Percentiles rank a stretch among this genome's conserved stretches.
Evolutionary conservation across 768 basidiomycete genomes (phyloP).

Genomic region (Pholiota conissans): DNA sequence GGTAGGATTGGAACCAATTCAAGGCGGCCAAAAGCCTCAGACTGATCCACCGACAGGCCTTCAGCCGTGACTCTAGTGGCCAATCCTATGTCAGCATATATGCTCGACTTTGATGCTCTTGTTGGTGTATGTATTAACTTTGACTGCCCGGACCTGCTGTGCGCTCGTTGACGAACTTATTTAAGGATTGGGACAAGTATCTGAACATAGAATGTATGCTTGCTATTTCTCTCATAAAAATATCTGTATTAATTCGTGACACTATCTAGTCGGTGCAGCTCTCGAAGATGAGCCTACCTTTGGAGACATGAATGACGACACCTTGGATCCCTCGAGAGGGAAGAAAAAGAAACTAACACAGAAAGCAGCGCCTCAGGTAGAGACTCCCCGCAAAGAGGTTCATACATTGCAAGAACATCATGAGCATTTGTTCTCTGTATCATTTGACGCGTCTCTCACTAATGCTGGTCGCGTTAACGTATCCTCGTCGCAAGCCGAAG

Average conservation of each 20-base stretch:
- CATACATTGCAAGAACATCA: conserved; percentile 75
- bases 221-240: too few species aligned
- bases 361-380: conserved; percentile 34
- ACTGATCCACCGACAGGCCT: conserved; percentile 31
- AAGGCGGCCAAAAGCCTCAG: neutral
- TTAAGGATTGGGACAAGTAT: conserved; percentile 65
- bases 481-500: conserved; percentile 59
- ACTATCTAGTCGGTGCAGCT: conserved; percentile 11
- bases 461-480: conserved; percentile 23
- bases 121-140: conserved; percentile 47
- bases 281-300: neutral
- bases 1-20: conserved; percentile 38
- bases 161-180: neutral
- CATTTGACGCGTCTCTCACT: conserved; percentile 61
- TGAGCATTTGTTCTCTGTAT: conserved; percentile 63
- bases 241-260: too few species aligned
- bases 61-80: conserved; percentile 51
- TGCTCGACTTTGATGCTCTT: conserved; percentile 65
- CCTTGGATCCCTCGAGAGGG: conserved; percentile 41
- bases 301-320: conserved; percentile 43
- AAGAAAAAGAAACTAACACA: conserved; percentile 19
- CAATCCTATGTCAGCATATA: conserved; percentile 48
- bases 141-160: neutral
- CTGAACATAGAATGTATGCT: conserved; percentile 37
- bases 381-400: conserved; percentile 47